phyloP scores from a whole-genome alignment of 23 red algal genomes.

The Agarophyton chilense region DNA sequence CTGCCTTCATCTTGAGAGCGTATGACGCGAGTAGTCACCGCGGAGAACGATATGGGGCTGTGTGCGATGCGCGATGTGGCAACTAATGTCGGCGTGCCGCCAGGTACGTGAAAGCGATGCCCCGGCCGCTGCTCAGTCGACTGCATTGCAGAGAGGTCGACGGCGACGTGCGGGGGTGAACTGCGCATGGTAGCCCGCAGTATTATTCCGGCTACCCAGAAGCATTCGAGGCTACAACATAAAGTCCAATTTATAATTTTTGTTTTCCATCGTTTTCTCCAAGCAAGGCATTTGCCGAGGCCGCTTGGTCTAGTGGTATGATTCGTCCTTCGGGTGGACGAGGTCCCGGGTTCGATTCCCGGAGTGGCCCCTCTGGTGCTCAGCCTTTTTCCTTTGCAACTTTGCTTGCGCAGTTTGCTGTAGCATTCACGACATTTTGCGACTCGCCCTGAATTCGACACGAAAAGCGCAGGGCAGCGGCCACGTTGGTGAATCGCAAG shows the following conservation, averaged over 20 bases:
- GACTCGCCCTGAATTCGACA: slow-evolving; percentile 13
- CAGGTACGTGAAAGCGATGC: too few relatives aligned
- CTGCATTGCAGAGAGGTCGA: neutral
- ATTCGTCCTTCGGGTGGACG: slow-evolving; percentile 79
- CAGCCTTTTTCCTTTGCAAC: too few relatives aligned
- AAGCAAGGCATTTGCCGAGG: slow-evolving; percentile 26
- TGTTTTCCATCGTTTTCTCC: too few relatives aligned
- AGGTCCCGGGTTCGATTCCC: slow-evolving; percentile 80
- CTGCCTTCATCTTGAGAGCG: slow-evolving; percentile 60
- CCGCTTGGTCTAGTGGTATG: slow-evolving; percentile 78
- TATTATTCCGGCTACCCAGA: neutral
- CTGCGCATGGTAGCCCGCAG: neutral
- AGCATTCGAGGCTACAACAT: too few relatives aligned
- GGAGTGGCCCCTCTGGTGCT: slow-evolving; percentile 46
- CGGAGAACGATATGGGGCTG: too few relatives aligned
- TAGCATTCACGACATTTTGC: neutral
- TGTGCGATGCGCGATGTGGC: too few relatives aligned
- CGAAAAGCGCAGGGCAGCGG: neutral
- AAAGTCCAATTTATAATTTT: too few relatives aligned
- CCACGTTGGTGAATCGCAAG: slow-evolving; percentile 3
- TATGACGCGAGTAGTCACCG: neutral
- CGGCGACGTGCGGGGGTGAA: neutral
- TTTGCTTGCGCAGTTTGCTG: too few relatives aligned
- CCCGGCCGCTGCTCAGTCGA: too few relatives aligned
- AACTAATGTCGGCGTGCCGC: too few relatives aligned